phyloP scores from a whole-genome alignment of 805 yeast genomes.

The Teunomyces kruisii region DNA sequence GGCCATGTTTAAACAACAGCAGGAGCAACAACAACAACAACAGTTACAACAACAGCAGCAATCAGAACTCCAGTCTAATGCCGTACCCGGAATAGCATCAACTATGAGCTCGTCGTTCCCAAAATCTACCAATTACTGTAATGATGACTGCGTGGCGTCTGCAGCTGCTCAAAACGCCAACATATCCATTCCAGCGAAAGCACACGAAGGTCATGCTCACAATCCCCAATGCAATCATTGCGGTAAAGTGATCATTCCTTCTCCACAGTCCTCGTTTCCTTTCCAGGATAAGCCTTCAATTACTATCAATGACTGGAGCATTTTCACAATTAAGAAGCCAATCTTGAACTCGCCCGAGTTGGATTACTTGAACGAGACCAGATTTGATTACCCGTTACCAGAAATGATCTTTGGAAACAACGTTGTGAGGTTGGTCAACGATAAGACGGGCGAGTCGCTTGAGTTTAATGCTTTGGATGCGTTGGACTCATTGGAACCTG shows the following conservation, averaged over 20 bases:
- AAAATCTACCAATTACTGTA: constrained; percentile 1
- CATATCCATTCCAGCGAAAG: constrained; percentile 43
- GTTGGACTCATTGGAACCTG: constrained; percentile 34
- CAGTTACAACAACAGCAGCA: background rate
- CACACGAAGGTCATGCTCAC: constrained; percentile 35
- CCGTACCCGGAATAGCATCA: constrained; percentile 18
- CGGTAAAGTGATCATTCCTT: constrained; percentile 74
- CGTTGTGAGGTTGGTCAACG: constrained; percentile 50
- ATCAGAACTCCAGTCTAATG: constrained; percentile 5
- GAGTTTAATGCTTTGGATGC: constrained; percentile 81
- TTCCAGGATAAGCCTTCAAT: constrained; percentile 68
- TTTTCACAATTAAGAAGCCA: constrained; percentile 71
- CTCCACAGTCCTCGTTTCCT: constrained; percentile 68
- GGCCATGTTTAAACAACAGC: background rate
- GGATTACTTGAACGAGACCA: constrained; percentile 57
- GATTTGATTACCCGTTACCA: constrained; percentile 80
- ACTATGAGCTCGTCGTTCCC: constrained; percentile 7
- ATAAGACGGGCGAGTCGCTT: constrained; percentile 43
- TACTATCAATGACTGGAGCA: constrained; percentile 69
- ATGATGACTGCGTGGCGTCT: background rate
- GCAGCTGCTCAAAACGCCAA: background rate
- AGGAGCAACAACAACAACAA: background rate
- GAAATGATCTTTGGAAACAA: constrained; percentile 97
- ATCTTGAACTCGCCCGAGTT: constrained; percentile 74
- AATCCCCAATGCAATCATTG: constrained; percentile 60